These are phyloP conservation scores for Teunomyces panamensis DNA, from an alignment of 805 yeast genomes.

Conservation along the genomic window DNA sequence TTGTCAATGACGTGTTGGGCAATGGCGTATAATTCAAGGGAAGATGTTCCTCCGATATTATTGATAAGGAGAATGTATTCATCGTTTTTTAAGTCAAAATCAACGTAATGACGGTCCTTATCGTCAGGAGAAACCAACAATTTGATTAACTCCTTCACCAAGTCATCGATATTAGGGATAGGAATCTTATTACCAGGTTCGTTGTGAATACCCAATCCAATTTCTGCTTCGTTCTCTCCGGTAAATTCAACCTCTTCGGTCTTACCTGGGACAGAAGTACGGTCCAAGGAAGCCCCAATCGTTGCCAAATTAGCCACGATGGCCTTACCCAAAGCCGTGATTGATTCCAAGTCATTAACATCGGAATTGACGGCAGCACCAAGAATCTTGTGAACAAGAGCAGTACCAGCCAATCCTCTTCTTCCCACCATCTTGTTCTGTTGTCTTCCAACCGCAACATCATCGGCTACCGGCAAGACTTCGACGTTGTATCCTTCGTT, in stretches of 20 bases:
- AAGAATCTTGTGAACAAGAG: slow-evolving; percentile 76
- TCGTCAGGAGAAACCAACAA: slow-evolving; percentile 63
- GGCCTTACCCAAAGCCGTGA: slow-evolving; percentile 56
- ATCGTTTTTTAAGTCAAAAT: slow-evolving; percentile 55
- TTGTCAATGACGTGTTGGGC: slow-evolving; percentile 55
- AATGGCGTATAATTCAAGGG: slow-evolving; percentile 72
- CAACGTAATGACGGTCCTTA: slow-evolving; percentile 76
- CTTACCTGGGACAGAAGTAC: slow-evolving; percentile 87
- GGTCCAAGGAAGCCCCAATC: slow-evolving; percentile 85
- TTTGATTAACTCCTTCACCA: slow-evolving; percentile 56
- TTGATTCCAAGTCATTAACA: slow-evolving; percentile 44
- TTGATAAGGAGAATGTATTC: slow-evolving; percentile 71
- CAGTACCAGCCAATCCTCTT: slow-evolving; percentile 92
- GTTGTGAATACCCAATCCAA: slow-evolving; percentile 95
- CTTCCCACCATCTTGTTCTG: slow-evolving; percentile 92
- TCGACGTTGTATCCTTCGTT: slow-evolving; percentile 71
- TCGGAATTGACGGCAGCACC: slow-evolving; percentile 63
- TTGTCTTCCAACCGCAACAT: slow-evolving; percentile 88
- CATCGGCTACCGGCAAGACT: slow-evolving; percentile 80
- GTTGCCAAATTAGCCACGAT: slow-evolving; percentile 72
- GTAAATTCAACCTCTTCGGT: slow-evolving; percentile 42
- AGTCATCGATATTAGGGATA: slow-evolving; percentile 66
- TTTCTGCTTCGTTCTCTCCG: slow-evolving; percentile 66
- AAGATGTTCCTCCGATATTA: slow-evolving; percentile 88
- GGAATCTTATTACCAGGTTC: slow-evolving; percentile 82